Evolutionary conservation across 306 rosid genomes (phyloP).

Genomic region (Quercus dentata): DNA sequence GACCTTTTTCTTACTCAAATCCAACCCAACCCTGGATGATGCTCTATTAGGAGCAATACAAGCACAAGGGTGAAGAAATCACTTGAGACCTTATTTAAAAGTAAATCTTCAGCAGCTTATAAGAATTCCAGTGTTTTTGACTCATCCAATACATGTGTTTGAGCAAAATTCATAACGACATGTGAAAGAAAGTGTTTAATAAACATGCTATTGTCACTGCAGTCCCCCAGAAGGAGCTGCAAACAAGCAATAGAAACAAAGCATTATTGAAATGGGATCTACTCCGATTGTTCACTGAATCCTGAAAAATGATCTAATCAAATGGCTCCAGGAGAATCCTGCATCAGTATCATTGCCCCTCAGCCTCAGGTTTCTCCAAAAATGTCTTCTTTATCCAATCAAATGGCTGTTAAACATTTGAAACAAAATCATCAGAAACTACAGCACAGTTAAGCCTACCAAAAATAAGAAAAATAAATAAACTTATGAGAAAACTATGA

Average conservation of each 20-base stretch:
- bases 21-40: too few species aligned
- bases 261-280: slow-evolving; percentile 6
- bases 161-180: not conserved
- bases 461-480: not conserved
- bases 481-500: not conserved
- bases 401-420: slow-evolving; percentile 22
- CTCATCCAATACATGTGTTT: not conserved
- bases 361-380: slow-evolving; percentile 21
- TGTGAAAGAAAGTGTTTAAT: not conserved
- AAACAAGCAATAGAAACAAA: slow-evolving; percentile 2
- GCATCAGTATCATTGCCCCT: slow-evolving; percentile 11
- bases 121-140: not conserved
- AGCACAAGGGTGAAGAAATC: too few species aligned
- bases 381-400: slow-evolving; percentile 37
- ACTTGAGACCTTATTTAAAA: not conserved
- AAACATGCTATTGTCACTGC: not conserved
- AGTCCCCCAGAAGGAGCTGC: not conserved
- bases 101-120: not conserved
- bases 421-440: not conserved
- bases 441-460: not conserved
- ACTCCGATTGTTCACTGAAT: not conserved
- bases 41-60: too few species aligned
- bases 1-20: too few species aligned
- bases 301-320: not conserved
- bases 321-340: not conserved